Evolutionary conservation across 2,329 filamentous ascomycete species (phyloP).

Genomic region (Trichoderma atroviride): DNA sequence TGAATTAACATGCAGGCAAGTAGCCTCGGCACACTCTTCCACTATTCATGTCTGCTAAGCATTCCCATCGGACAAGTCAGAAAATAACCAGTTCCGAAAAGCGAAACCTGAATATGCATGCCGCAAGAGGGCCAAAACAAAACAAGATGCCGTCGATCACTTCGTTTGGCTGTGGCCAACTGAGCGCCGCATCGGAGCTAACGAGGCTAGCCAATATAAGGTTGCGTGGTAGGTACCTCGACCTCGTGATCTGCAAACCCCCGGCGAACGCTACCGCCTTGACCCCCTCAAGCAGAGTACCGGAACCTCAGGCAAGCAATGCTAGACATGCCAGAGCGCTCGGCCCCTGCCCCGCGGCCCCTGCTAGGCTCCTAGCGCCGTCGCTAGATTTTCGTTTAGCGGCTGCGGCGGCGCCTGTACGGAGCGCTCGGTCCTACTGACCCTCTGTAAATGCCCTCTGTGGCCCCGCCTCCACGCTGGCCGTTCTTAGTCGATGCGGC

Average conservation of each 20-base stretch:
- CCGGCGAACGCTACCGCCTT: background rate
- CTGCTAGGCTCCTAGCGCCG: background rate
- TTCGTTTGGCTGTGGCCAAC: background rate
- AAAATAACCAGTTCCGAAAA: background rate
- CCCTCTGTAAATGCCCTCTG: background rate
- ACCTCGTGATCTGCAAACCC: background rate
- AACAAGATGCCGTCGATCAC: background rate
- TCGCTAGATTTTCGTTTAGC: slow-evolving; percentile 1
- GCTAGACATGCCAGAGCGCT: slow-evolving; percentile 4
- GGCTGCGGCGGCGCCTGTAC: background rate
- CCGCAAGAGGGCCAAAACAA: background rate
- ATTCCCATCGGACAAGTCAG: background rate
- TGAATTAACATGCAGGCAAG: background rate
- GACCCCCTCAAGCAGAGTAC: background rate
- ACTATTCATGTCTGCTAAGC: background rate
- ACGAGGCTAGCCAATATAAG: background rate
- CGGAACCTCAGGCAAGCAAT: background rate
- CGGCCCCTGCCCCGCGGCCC: slow-evolving; percentile 11
- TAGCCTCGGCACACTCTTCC: background rate
- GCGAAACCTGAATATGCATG: background rate
- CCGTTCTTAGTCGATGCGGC: slow-evolving; percentile 26
- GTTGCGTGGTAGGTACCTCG: background rate
- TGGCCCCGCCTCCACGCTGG: slow-evolving; percentile 21
- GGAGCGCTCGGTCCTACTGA: background rate
- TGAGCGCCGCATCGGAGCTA: background rate